Evolutionary conservation across 495 filamentous ascomycete genomes (phyloP).

Genomic region (Penicillium angulare): DNA sequence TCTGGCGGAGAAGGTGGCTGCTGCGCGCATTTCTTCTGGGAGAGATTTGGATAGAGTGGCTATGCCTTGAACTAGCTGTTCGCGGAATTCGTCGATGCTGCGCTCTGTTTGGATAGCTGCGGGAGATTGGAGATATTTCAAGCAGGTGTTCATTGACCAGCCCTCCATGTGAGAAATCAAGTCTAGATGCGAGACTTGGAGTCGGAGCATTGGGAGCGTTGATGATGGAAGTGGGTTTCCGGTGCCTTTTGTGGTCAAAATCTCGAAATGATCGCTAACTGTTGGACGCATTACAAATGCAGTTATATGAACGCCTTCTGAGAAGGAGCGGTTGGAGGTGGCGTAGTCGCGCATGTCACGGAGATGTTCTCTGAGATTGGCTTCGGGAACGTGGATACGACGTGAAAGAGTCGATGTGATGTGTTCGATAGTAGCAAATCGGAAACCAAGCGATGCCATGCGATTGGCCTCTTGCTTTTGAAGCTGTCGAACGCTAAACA

Average conservation of each 20-base stretch:
- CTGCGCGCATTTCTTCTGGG: constrained; percentile 43
- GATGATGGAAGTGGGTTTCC: constrained; percentile 68
- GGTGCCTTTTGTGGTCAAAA: constrained; percentile 64
- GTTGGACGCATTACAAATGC: constrained; percentile 72
- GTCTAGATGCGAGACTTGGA: constrained; percentile 59
- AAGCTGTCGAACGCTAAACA: constrained; percentile 75
- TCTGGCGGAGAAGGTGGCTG: constrained; percentile 48
- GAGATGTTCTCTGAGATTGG: constrained; percentile 54
- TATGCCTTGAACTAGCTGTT: constrained; percentile 41
- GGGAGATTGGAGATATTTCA: constrained; percentile 44
- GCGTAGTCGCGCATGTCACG: constrained; percentile 61
- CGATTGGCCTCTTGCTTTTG: constrained; percentile 55
- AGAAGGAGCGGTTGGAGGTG: constrained; percentile 46
- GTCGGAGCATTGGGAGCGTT: constrained; percentile 52
- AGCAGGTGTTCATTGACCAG: constrained; percentile 50
- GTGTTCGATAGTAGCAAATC: constrained; percentile 68
- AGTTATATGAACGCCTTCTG: constrained; percentile 70
- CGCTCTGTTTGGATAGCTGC: constrained; percentile 27
- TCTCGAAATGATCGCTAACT: constrained; percentile 66
- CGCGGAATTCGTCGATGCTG: constrained; percentile 39
- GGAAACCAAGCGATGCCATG: constrained; percentile 70
- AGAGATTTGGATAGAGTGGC: constrained; percentile 39
- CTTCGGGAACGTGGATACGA: constrained; percentile 66
- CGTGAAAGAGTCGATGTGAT: constrained; percentile 65
- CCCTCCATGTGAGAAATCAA: constrained; percentile 58